phyloP scores from a whole-genome alignment of 139 green algal species.

The Edaphochlamys debaryana region DNA sequence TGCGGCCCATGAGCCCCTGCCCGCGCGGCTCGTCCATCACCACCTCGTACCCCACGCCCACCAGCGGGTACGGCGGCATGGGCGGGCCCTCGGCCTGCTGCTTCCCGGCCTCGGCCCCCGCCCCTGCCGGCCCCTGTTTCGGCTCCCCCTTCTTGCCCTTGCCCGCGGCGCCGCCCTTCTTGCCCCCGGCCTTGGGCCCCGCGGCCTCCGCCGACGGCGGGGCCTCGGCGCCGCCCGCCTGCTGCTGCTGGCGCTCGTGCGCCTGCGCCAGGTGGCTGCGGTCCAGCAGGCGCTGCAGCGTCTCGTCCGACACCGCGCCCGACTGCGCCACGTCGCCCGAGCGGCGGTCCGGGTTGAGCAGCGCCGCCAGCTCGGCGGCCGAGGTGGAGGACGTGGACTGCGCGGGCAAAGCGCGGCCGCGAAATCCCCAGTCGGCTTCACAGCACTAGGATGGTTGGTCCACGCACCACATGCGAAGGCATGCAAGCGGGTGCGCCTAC shows the following conservation, averaged over 20 bases:
- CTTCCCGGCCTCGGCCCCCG: neutral
- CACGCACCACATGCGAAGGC: no score
- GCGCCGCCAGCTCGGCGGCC: slow-evolving; percentile 80
- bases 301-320: slow-evolving; percentile 72
- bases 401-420: neutral
- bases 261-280: slow-evolving; percentile 62
- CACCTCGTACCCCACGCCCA: slow-evolving; percentile 72
- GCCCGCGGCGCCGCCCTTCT: neutral
- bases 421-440: no score
- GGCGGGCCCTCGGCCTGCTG: neutral
- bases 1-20: neutral
- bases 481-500: no score
- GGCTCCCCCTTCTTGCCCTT: neutral
- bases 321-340: slow-evolving; percentile 73
- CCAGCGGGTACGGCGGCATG: slow-evolving; percentile 65
- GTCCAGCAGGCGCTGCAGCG: slow-evolving; percentile 80
- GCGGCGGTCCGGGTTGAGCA: slow-evolving; percentile 73
- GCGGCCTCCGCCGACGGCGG: neutral
- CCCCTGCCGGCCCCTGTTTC: neutral
- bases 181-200: neutral
- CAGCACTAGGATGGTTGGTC: no score
- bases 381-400: slow-evolving; percentile 51
- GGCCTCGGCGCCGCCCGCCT: neutral
- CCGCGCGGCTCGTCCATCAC: slow-evolving; percentile 44
- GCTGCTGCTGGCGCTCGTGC: neutral